Evolutionary conservation across 1,139 yeast genomes (phyloP).

Genomic region (Geotrichum citri-aurantii): DNA sequence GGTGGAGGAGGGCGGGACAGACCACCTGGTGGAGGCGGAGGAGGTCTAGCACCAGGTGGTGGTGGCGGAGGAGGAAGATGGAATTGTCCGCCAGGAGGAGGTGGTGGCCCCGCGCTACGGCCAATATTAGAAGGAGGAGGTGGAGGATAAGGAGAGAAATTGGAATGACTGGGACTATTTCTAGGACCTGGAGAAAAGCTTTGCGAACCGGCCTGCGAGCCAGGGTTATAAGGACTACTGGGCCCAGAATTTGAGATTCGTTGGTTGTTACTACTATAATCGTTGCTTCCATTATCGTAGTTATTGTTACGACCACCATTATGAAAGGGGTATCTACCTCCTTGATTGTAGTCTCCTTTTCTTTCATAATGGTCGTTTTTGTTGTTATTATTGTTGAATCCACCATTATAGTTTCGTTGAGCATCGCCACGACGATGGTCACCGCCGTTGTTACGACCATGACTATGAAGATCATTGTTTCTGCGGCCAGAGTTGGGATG

Average conservation of each 20-base stretch:
- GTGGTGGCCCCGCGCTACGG: not conserved
- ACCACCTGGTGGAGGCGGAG: slow-evolving; percentile 10
- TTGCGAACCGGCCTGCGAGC: not conserved
- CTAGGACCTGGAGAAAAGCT: slow-evolving; percentile 13
- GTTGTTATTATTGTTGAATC: not conserved
- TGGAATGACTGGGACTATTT: slow-evolving; percentile 11
- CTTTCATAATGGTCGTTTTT: not conserved
- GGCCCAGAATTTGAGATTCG: not conserved
- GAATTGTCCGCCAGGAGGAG: slow-evolving; percentile 9
- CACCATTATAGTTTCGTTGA: not conserved
- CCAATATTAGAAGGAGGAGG: not conserved
- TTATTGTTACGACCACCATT: not conserved
- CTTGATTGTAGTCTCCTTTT: slow-evolving; percentile 7
- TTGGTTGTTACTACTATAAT: not conserved
- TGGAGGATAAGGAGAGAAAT: slow-evolving; percentile 7
- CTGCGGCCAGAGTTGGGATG: slow-evolving; percentile 5
- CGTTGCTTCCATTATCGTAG: not conserved
- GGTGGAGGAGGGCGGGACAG: slow-evolving; percentile 15
- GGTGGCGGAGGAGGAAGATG: slow-evolving; percentile 11
- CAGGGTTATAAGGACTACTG: not conserved
- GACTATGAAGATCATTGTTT: not conserved
- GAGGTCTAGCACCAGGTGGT: slow-evolving; percentile 7
- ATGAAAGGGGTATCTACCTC: not conserved
- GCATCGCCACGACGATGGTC: not conserved
- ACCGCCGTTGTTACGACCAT: not conserved